Evolutionary conservation across 2,329 filamentous ascomycete genomes (phyloP).

Genomic region (Teratosphaeria pseudoeucalypti): DNA sequence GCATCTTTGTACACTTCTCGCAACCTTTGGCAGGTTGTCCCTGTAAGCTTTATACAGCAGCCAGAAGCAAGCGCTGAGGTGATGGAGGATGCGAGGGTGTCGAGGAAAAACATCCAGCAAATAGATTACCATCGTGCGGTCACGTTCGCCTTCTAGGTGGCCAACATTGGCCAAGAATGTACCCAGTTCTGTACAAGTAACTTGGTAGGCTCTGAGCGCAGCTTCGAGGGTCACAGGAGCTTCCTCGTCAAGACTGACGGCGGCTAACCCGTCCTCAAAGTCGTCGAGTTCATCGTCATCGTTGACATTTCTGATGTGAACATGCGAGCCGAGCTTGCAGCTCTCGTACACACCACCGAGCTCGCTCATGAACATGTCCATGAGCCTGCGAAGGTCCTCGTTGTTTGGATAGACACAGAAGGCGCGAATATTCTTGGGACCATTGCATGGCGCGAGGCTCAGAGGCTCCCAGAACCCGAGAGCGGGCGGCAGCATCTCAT

Average conservation of each 20-base stretch:
- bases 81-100: conserved; percentile 31
- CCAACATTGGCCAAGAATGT: conserved; percentile 15
- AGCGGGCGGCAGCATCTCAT: conserved; percentile 65
- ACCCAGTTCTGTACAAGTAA: conserved; percentile 17
- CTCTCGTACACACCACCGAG: conserved; percentile 63
- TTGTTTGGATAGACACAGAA: conserved; percentile 62
- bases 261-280: conserved; percentile 30
- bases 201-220: conserved; percentile 13
- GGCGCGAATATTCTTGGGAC: conserved; percentile 59
- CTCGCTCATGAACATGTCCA: conserved; percentile 55
- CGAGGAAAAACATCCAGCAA: conserved; percentile 56
- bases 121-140: conserved; percentile 56
- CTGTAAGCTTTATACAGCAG: conserved; percentile 58
- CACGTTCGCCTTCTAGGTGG: conserved; percentile 30
- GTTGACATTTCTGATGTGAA: conserved; percentile 39
- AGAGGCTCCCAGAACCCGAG: conserved; percentile 74
- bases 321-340: conserved; percentile 51
- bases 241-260: conserved; percentile 12
- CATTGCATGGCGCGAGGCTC: conserved; percentile 60
- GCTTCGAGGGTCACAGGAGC: conserved; percentile 8
- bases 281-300: conserved; percentile 19
- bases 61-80: conserved; percentile 65
- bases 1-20: conserved; percentile 33
- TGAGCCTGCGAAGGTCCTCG: conserved; percentile 51
- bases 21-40: conserved; percentile 53